Percentiles rank a stretch among this genome's conserved stretches.
These are phyloP conservation scores for Rhodotorula diobovata DNA, from an alignment of 768 basidiomycete genomes.

Conservation along the genomic window DNA sequence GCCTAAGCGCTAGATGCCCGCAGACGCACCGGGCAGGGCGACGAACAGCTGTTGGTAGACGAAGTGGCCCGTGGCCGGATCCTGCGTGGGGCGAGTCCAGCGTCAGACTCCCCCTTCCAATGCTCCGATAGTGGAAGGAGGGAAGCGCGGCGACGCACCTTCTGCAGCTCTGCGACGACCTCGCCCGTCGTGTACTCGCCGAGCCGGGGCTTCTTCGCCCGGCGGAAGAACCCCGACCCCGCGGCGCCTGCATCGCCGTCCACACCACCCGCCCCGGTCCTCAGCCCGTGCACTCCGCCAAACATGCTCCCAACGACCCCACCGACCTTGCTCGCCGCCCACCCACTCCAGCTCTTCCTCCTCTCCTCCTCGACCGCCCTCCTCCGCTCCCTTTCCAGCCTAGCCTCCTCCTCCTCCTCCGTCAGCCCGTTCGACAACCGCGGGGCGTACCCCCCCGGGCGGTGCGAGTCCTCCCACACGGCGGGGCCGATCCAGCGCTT, in stretches of 20 bases:
- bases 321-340: neutral
- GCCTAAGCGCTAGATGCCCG: too few relatives aligned
- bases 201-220: constrained; percentile 25
- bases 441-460: constrained; percentile 24
- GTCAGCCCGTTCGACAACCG: neutral
- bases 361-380: neutral
- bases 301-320: constrained; percentile 3
- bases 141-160: constrained; percentile 4
- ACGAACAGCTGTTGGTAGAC: constrained; percentile 38
- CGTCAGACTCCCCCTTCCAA: too few relatives aligned
- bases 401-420: neutral
- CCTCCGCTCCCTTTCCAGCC: neutral
- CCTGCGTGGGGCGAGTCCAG: neutral
- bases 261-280: neutral
- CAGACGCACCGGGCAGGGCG: constrained; percentile 27
- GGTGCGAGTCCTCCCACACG: constrained; percentile 27
- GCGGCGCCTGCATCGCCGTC: neutral
- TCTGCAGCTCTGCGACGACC: constrained; percentile 36
- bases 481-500: constrained; percentile 34
- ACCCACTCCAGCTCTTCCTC: constrained; percentile 2
- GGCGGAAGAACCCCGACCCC: constrained; percentile 12
- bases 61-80: constrained; percentile 26
- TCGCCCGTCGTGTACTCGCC: constrained; percentile 33
- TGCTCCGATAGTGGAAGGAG: too few relatives aligned
- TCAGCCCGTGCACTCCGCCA: neutral